Conservation (phyloP, 352 stramenopile genomes). For the Phytopythium ostracodes region DNA sequence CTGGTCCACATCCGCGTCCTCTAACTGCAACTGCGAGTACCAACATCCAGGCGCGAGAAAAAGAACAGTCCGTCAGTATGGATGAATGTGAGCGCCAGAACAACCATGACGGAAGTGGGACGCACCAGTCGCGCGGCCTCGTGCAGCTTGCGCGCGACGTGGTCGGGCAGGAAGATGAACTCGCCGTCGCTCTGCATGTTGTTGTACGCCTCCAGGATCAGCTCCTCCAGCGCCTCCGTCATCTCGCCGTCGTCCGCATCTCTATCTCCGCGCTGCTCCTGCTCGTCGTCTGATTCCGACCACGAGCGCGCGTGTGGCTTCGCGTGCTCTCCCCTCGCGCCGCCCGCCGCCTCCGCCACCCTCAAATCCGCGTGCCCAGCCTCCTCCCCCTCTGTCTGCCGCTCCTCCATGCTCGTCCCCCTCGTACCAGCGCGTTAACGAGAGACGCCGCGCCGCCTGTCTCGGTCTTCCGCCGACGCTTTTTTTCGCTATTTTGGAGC, state of each 20-base stretch:
- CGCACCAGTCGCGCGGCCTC: conserved; percentile 45
- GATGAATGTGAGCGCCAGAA: too few species aligned
- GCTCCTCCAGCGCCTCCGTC: conserved; percentile 53
- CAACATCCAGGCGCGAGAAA: conserved; percentile 1
- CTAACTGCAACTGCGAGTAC: conserved; percentile 13
- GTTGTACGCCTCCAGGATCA: conserved; percentile 80
- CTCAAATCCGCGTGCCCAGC: not conserved
- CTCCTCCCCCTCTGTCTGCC: not conserved
- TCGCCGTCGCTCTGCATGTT: conserved; percentile 82
- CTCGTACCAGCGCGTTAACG: not conserved
- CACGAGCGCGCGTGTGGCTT: conserved; percentile 1
- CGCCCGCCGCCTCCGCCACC: not conserved
- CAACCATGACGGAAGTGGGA: conserved; percentile 7
- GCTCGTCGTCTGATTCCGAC: not conserved
- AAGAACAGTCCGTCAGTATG: too few species aligned
- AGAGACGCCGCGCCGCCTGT: too few species aligned
- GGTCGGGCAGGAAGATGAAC: conserved; percentile 66
- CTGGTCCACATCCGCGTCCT: conserved; percentile 18
- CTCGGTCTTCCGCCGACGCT: too few species aligned
- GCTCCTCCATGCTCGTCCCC: conserved; percentile 5
- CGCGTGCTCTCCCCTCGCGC: not conserved
- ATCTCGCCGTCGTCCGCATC: conserved; percentile 18
- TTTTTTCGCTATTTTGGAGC: too few species aligned
- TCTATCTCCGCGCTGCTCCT: not conserved
- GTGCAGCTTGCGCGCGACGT: conserved; percentile 66